Evolutionary conservation across 2,329 filamentous ascomycete species (phyloP), one percentile per base, ranked within the genome.

Genomic region (Exophiala viscosa): DNA sequence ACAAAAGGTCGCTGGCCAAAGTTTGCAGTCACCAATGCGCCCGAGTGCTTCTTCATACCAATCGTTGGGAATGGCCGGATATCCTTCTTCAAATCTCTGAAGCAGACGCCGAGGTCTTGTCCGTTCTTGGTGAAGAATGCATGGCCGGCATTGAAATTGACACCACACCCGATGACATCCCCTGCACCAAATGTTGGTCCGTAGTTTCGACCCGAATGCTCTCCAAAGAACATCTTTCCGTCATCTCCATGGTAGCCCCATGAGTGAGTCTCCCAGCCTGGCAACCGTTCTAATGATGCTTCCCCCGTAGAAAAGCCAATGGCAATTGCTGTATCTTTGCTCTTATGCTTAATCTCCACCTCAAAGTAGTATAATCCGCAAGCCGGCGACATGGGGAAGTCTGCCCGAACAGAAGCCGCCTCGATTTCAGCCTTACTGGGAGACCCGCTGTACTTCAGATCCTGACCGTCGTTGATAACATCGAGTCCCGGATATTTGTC

Each of bases 301-400:
- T 82, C 83, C 28, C 71, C 70, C 14, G 76, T 78, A 1, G 80
- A 82, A 65, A 86, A 84, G 5, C 83, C 83, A 49, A 86, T 75
- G 11, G 79, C 82, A 58, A 73, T 69, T 64, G 72, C 70, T 17
- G 60, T 82, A 62, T 88, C 85, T 65, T 85, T 84, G 46, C 81
- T 81, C 64, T 84, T 83, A 6, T 82, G 81, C 45, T 85, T 68
- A 43, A 89, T 80, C 7, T 80, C 81, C 32, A 84, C 76, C 64
- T 99, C 93, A 66, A 84, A 99, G 69, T 99, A 99, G 70, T 96
- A 99, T 54, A 99, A 86, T 1, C 93, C 93, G 61, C 88, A 93
- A 65, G 95, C 87, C 33, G 84, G 79, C 3, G 93, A 90, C 83
- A 97, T 96, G 44, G 85, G 82, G 67, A 90, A 78, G 68, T 99